Percentiles rank a stretch among this genome's conserved stretches.
phyloP scores from a whole-genome alignment of 768 basidiomycete species.

The Xerocomus spinulosus region DNA sequence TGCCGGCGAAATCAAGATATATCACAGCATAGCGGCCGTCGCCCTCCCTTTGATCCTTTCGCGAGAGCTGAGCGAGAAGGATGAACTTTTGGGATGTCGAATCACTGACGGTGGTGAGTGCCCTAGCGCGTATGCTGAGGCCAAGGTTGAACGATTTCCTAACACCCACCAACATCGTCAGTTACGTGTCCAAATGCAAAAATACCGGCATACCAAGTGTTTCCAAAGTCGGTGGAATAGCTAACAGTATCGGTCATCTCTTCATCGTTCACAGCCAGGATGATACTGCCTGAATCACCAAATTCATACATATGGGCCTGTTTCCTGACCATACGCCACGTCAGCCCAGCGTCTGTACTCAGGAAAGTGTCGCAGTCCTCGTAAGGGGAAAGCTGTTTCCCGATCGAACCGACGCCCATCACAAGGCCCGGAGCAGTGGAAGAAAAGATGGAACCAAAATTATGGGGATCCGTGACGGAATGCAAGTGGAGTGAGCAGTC shows the following conservation, averaged over 20 bases:
- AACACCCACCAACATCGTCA: neutral
- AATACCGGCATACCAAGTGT: slow-evolving; percentile 62
- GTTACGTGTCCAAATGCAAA: neutral
- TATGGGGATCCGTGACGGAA: slow-evolving; percentile 90
- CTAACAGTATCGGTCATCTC: slow-evolving; percentile 59
- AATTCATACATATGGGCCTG: slow-evolving; percentile 95
- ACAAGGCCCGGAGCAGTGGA: slow-evolving; percentile 91
- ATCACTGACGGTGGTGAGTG: slow-evolving; percentile 87
- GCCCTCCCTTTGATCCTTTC: slow-evolving; percentile 48
- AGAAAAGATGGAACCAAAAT: slow-evolving; percentile 91
- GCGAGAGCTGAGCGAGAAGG: slow-evolving; percentile 72
- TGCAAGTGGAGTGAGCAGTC: slow-evolving; percentile 85
- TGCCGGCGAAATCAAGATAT: slow-evolving; percentile 76
- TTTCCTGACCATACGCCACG: slow-evolving; percentile 72
- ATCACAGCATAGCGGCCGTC: slow-evolving; percentile 66
- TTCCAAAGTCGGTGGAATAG: slow-evolving; percentile 82
- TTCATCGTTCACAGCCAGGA: slow-evolving; percentile 85
- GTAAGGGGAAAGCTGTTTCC: slow-evolving; percentile 61
- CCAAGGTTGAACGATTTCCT: slow-evolving; percentile 74
- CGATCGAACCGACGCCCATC: slow-evolving; percentile 95
- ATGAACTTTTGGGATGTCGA: slow-evolving; percentile 97
- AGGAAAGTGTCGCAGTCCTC: slow-evolving; percentile 92
- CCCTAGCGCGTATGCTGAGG: slow-evolving; percentile 63
- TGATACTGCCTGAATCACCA: slow-evolving; percentile 80
- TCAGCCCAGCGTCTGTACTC: slow-evolving; percentile 82